Evolutionary conservation across 2,329 filamentous ascomycete species (phyloP), one percentile per base, ranked within the genome.

Genomic region (Penicillium occitanis): DNA sequence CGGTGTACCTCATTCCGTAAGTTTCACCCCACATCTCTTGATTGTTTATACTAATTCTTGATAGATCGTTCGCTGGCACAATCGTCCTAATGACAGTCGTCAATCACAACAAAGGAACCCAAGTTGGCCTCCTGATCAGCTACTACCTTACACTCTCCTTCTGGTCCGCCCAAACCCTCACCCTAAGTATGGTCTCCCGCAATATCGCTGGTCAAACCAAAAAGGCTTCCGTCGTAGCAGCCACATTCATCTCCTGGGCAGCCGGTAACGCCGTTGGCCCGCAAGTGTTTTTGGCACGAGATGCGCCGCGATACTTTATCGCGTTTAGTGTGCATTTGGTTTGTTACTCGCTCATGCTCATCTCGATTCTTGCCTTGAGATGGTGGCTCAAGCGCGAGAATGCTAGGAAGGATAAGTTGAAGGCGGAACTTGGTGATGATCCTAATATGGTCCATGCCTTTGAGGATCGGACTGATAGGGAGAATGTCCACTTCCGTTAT

Each of bases 141-240:
- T 93, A 92, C 81, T 93, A 92, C 78, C 89, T 92, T 68, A 89
- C 87, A 0, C 83, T 92, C 19, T 91, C 88, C 5, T 93, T 93
- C 84, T 92, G 90, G 90, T 88, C 90, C 0, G 89, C 89, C 0
- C 86, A 90, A 71, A 90, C 87, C 1, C 80, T 91, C 13, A 81
- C 85, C 7, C 83, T 92, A 70, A 88, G 87, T 14, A 84, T 92
- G 81, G 83, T 91, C 65, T 87, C 86, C 0, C 84, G 89, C 17
- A 92, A 92, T 72, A 81, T 91, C 10, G 90, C 87, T 30, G 90
- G 90, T 0, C 88, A 90, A 70, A 92, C 90, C 1, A 92, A 92
- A 79, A 91, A 91, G 75, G 84, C 85, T 0, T 84, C 88, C 10
- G 87, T 86, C 6, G 85, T 91, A 2, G 88, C 89, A 5, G 83